These are phyloP conservation scores for Capronia americana DNA, from an alignment of 2,329 filamentous ascomycete genomes.

Conservation along the genomic window DNA sequence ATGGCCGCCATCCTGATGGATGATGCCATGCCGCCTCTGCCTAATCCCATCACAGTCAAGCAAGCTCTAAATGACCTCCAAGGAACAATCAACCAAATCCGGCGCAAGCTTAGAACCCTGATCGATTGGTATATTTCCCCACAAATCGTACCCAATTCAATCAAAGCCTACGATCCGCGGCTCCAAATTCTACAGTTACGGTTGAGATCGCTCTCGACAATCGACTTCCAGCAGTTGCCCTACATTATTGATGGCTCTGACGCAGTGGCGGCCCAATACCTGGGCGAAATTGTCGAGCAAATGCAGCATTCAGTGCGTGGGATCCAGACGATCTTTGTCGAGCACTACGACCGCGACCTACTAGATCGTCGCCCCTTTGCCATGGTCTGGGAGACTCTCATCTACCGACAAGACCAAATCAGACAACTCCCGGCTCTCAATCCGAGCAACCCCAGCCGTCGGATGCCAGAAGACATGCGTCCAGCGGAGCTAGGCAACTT, in stretches of 20 bases:
- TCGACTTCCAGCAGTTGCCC: conserved; percentile 34
- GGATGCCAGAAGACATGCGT: conserved; percentile 31
- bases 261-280: conserved; percentile 27
- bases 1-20: conserved; percentile 17
- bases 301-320: conserved; percentile 36
- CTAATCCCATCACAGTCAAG: conserved; percentile 30
- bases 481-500: conserved; percentile 33
- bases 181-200: conserved; percentile 38
- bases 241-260: conserved; percentile 38
- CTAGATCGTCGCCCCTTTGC: conserved; percentile 33
- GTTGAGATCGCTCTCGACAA: conserved; percentile 25
- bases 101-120: conserved; percentile 37
- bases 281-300: conserved; percentile 34
- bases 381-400: conserved; percentile 33
- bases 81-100: conserved; percentile 28
- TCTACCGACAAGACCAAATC: conserved; percentile 37
- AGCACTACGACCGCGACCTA: conserved; percentile 39
- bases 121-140: conserved; percentile 40
- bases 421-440: conserved; percentile 21
- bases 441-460: conserved; percentile 32
- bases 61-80: conserved; percentile 35
- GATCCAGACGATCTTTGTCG: conserved; percentile 37
- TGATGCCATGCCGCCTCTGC: conserved; percentile 22
- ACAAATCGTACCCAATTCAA: conserved; percentile 33
- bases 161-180: conserved; percentile 39